A percentile compares a stretch with the other conserved stretches of the same genome.
Evolutionary conservation across 371 early-diverging fungal species (phyloP).

Genomic region (Lichtheimia ornata): DNA sequence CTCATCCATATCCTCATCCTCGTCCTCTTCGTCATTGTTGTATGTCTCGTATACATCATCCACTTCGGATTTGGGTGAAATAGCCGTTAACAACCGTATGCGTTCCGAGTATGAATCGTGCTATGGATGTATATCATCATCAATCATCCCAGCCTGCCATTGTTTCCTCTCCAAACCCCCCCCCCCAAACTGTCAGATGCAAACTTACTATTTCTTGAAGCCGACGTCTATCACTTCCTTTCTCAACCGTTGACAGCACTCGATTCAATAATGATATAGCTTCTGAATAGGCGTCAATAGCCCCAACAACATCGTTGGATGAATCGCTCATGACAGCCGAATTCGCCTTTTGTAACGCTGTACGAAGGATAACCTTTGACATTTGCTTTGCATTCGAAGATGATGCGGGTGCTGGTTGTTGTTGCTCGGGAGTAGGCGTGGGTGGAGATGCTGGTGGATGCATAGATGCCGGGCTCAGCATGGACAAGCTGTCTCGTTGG

Average conservation of each 20-base stretch:
- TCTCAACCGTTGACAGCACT: slow-evolving; percentile 38
- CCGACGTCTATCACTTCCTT: slow-evolving; percentile 38
- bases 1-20: neutral
- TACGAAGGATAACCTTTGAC: slow-evolving; percentile 41
- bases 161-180: too few relatives aligned
- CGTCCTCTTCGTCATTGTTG: slow-evolving; percentile 12
- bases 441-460: slow-evolving; percentile 19
- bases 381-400: slow-evolving; percentile 27
- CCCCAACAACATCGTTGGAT: slow-evolving; percentile 43
- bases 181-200: too few relatives aligned
- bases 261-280: slow-evolving; percentile 42
- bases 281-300: slow-evolving; percentile 49
- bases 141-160: too few relatives aligned
- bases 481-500: slow-evolving; percentile 4
- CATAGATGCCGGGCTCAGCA: neutral
- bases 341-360: slow-evolving; percentile 51
- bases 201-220: slow-evolving; percentile 49
- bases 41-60: slow-evolving; percentile 25
- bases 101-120: slow-evolving; percentile 33
- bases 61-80: slow-evolving; percentile 29
- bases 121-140: slow-evolving; percentile 3
- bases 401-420: slow-evolving; percentile 9
- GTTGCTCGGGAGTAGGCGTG: slow-evolving; percentile 19
- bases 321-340: slow-evolving; percentile 48
- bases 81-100: slow-evolving; percentile 22